Conservation (phyloP, 2,329 filamentous ascomycete genomes). For the Fusarium ramigenum region DNA sequence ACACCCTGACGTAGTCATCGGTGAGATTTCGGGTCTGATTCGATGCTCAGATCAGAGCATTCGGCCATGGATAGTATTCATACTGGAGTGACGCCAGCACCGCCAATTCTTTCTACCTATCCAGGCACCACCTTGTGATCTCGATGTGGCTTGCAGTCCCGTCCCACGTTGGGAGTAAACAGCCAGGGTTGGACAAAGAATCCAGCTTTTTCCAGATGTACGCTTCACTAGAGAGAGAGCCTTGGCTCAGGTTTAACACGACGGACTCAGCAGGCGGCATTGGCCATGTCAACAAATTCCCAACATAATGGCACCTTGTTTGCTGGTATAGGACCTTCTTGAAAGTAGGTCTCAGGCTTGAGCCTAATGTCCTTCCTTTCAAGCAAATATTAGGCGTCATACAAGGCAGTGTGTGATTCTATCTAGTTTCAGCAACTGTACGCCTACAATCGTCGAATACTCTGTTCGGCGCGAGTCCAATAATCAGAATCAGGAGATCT, state of each 20-base stretch:
- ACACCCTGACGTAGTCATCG: neutral
- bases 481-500: slow-evolving; percentile 32
- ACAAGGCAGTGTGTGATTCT: neutral
- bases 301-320: neutral
- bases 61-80: neutral
- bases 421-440: neutral
- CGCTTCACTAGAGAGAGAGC: neutral
- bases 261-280: neutral
- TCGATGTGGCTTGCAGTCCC: slow-evolving; percentile 10
- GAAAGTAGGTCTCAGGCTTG: neutral
- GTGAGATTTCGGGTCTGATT: neutral
- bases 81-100: neutral
- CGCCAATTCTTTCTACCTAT: neutral
- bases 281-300: neutral
- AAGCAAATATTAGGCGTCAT: neutral
- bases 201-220: slow-evolving; percentile 15
- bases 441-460: neutral
- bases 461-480: neutral
- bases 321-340: no score
- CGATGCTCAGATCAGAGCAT: neutral
- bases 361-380: neutral
- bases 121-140: neutral
- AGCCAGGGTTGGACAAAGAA: neutral
- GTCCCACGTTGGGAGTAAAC: neutral
- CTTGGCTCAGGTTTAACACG: slow-evolving; percentile 11